phyloP scores from a whole-genome alignment of 495 filamentous ascomycete species.

The Trichoderma reesei region DNA sequence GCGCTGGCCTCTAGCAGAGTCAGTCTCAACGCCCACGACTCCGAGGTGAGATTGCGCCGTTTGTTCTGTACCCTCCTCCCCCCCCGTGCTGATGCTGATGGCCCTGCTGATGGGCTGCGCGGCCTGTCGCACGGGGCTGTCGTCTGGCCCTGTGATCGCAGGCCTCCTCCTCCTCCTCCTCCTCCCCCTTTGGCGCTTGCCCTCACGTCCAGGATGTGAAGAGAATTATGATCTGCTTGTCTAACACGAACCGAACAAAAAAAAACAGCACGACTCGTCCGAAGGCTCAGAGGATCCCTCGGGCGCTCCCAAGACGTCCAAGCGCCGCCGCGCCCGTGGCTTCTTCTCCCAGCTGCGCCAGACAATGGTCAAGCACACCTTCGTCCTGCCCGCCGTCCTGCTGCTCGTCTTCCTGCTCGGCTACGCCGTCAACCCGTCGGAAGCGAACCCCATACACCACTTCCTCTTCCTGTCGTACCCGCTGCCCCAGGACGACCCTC shows the following conservation, averaged over 20 bases:
- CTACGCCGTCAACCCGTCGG: constrained; percentile 69
- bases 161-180: too few species aligned
- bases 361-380: constrained; percentile 62
- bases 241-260: too few species aligned
- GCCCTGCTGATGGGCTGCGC: too few species aligned
- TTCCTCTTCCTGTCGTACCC: constrained; percentile 93
- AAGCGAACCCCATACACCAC: constrained; percentile 71
- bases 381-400: constrained; percentile 69
- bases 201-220: too few species aligned
- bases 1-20: constrained; percentile 34
- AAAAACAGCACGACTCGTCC: constrained; percentile 11
- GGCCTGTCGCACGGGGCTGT: too few species aligned
- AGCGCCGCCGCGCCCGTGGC: constrained; percentile 49
- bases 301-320: constrained; percentile 32
- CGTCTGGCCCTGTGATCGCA: too few species aligned
- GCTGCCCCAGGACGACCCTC: constrained; percentile 42
- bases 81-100: too few species aligned
- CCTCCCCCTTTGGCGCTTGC: too few species aligned
- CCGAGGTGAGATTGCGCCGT: constrained; percentile 1
- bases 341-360: constrained; percentile 56
- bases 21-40: constrained; percentile 19
- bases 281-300: constrained; percentile 12
- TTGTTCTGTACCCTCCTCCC: too few species aligned
- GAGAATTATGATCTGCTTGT: too few species aligned
- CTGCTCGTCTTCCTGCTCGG: constrained; percentile 51